Evolutionary conservation across 164 flowering plant genomes (phyloP), one percentile per base, ranked within the genome.

Genomic region (Kingdonia uniflora): DNA sequence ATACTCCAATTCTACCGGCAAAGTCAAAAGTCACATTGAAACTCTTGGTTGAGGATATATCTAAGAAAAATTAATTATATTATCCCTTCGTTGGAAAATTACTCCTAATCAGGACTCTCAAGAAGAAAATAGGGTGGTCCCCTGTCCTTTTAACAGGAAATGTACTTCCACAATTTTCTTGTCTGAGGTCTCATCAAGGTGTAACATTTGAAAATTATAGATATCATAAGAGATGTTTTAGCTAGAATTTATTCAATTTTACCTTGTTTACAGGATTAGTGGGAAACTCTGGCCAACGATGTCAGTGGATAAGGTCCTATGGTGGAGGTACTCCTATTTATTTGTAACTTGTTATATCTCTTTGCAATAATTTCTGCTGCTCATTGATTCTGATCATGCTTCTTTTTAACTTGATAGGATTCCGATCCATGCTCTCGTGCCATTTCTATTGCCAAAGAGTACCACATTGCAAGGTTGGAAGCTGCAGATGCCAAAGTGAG

Each of bases 401-500:
- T 29, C 50, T 35, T 55, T 39, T 57, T 38, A 6, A 29, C 66
- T 55, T 66, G 4, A 37, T 69, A 82, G 94, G 77, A 52, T 21
- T 41, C 44, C 59, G 61, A 68, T 64, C 80, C 79, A 58, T 74
- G 80, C 48, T 52, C 72, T 38, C 59, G 61, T 68, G 74, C 71
- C 59, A 84, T 77, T 60, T 66, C 76, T 54, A 82, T 90, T 68
- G 80, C 75, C 21, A 70, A 71, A 63, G 97, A 82, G 54, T 87
- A 82, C 52, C 76, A 68, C 29, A 71, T 57, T 65, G 95, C 87
- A 47, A 72, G 97, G 48, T 55, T 68, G 52, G 81, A 81, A 55
- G 97, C 95, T 54, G 21, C 71, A 33, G 65, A 59, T 56, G 97
- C 97, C 43, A 90, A 90, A 72, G 82, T 68, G 62, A 75, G 57